Evolutionary conservation across 306 rosid species (phyloP).

Genomic region (Albizia julibrissin): DNA sequence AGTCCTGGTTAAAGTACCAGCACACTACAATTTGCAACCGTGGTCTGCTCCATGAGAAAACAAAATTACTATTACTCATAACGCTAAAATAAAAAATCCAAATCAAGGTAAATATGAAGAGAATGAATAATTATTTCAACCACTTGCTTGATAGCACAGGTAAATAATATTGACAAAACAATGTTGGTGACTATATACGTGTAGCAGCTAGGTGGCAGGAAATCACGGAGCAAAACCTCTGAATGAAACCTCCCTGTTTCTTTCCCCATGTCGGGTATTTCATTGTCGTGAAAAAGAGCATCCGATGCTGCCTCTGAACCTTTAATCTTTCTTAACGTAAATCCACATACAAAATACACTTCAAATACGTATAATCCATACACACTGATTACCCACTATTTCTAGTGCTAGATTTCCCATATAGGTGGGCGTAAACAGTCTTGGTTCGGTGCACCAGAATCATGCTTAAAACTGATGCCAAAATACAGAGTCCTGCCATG

Average conservation of each 20-base stretch:
- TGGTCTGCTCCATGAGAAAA: not conserved
- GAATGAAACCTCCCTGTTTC: not conserved
- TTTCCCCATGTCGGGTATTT: slow-evolving; percentile 1
- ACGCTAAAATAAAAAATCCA: not conserved
- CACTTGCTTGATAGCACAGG: slow-evolving; percentile 5
- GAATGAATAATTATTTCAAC: not conserved
- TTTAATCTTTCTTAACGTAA: slow-evolving; percentile 14
- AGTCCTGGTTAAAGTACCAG: not conserved
- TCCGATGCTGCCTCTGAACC: slow-evolving; percentile 23
- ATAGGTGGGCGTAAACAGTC: slow-evolving; percentile 68
- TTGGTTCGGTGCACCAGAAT: slow-evolving; percentile 74
- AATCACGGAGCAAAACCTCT: slow-evolving; percentile 12
- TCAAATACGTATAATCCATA: slow-evolving; percentile 14
- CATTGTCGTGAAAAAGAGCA: slow-evolving; percentile 9
- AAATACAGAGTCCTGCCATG: slow-evolving; percentile 71
- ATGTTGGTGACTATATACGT: slow-evolving; percentile 5
- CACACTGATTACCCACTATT: slow-evolving; percentile 18
- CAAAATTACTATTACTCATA: not conserved
- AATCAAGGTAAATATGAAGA: not conserved
- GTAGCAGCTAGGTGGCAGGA: slow-evolving; percentile 2
- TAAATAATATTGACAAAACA: slow-evolving; percentile 25
- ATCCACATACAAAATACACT: slow-evolving; percentile 17
- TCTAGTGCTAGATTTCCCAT: slow-evolving; percentile 59
- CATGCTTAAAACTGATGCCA: slow-evolving; percentile 67
- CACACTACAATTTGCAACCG: not conserved